Conservation (phyloP, 164 flowering plant species). For the Platanus orientalis region DNA sequence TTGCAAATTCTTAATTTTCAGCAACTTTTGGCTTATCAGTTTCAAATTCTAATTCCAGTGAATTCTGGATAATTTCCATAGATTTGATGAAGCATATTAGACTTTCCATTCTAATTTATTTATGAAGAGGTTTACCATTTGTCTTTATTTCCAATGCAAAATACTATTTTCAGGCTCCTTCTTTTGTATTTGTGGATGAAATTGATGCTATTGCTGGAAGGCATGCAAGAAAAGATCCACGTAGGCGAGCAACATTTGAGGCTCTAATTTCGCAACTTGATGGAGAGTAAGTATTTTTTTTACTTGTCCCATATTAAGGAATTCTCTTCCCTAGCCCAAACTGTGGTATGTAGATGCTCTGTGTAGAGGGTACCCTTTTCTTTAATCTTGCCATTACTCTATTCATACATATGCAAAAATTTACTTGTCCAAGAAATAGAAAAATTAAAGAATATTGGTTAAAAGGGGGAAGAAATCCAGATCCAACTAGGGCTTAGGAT, state of each 20-base stretch:
- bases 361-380: too few species aligned
- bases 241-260: slow-evolving; percentile 75
- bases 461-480: too few species aligned
- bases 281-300: slow-evolving; percentile 70
- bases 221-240: slow-evolving; percentile 81
- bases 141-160: neutral
- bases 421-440: too few species aligned
- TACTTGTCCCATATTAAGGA: too few species aligned
- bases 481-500: too few species aligned
- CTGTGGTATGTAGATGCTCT: too few species aligned
- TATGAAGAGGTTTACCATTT: neutral
- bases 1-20: too few species aligned
- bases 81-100: neutral
- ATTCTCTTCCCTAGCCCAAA: too few species aligned
- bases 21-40: too few species aligned
- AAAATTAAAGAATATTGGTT: too few species aligned
- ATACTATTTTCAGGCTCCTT: slow-evolving; percentile 65
- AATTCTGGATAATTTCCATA: neutral
- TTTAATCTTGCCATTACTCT: too few species aligned
- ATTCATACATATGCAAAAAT: too few species aligned
- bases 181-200: slow-evolving; percentile 94
- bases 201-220: slow-evolving; percentile 99
- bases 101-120: neutral
- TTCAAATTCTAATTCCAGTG: neutral
- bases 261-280: slow-evolving; percentile 90